phyloP scores from a whole-genome alignment of 768 basidiomycete genomes.

The Infundibulicybe gibba region DNA sequence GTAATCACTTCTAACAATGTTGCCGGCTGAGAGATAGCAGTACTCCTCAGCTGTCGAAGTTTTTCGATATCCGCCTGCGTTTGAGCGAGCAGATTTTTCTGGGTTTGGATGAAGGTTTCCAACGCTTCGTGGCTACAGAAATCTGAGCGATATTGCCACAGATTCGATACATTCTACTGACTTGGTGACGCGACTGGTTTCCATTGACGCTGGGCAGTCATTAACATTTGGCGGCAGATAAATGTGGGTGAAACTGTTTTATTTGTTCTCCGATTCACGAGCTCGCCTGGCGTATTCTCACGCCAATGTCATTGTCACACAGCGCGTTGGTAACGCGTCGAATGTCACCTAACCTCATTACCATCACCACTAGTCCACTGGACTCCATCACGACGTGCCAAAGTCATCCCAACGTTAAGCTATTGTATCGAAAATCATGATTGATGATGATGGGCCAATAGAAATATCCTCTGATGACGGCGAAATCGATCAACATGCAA shows the following conservation, averaged over 20 bases:
- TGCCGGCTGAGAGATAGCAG: conserved; percentile 31
- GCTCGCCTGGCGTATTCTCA: no score
- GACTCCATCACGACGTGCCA: no score
- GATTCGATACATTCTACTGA: conserved; percentile 15
- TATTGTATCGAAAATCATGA: no score
- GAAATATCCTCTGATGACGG: no score
- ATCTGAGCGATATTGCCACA: conserved; percentile 1
- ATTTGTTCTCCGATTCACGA: no score
- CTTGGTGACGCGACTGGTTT: conserved; percentile 34
- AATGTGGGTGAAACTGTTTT: no score
- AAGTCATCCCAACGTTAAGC: no score
- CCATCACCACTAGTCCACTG: no score
- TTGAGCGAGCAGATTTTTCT: conserved; percentile 53
- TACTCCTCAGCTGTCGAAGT: conserved; percentile 41
- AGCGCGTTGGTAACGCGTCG: no score
- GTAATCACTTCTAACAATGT: conserved; percentile 13
- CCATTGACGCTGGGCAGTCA: conserved; percentile 21
- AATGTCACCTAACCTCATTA: no score
- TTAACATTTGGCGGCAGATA: not conserved
- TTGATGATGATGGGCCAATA: no score
- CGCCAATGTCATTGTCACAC: no score
- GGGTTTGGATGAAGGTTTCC: conserved; percentile 58
- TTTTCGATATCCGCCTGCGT: conserved; percentile 62
- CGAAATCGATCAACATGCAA: conserved; percentile 38
- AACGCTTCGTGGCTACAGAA: conserved; percentile 57